These are phyloP conservation scores for Avena insularis DNA, from an alignment of 176 grass and related monocot species.

Conservation along the genomic window DNA sequence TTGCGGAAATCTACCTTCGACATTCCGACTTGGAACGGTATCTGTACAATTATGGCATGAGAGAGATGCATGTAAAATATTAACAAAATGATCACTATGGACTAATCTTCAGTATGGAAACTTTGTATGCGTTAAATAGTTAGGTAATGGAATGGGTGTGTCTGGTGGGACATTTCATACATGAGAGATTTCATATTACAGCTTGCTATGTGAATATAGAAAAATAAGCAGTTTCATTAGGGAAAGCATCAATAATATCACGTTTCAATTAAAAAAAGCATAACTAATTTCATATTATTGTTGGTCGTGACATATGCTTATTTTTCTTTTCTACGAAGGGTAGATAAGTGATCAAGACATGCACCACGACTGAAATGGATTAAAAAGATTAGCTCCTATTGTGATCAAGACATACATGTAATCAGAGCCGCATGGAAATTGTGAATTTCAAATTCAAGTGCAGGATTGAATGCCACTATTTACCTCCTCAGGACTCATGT, in stretches of 20 bases:
- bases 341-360: slow-evolving; percentile 8
- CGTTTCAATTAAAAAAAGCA: neutral
- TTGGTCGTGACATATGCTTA: slow-evolving; percentile 9
- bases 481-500: slow-evolving; percentile 81
- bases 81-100: neutral
- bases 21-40: slow-evolving; percentile 96
- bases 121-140: slow-evolving; percentile 32
- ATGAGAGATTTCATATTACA: slow-evolving; percentile 19
- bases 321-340: neutral
- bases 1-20: slow-evolving; percentile 90
- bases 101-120: neutral
- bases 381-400: no score
- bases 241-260: neutral
- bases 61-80: slow-evolving; percentile 38
- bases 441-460: neutral
- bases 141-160: neutral
- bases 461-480: neutral
- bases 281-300: neutral
- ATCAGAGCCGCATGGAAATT: neutral
- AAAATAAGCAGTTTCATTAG: neutral
- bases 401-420: slow-evolving; percentile 3
- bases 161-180: neutral
- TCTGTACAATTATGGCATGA: slow-evolving; percentile 51
- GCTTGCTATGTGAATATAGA: neutral
- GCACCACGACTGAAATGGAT: neutral